Evolutionary conservation across 2,329 filamentous ascomycete genomes (phyloP), one percentile per base, ranked within the genome.

Genomic region (Talaromyces sp.): DNA sequence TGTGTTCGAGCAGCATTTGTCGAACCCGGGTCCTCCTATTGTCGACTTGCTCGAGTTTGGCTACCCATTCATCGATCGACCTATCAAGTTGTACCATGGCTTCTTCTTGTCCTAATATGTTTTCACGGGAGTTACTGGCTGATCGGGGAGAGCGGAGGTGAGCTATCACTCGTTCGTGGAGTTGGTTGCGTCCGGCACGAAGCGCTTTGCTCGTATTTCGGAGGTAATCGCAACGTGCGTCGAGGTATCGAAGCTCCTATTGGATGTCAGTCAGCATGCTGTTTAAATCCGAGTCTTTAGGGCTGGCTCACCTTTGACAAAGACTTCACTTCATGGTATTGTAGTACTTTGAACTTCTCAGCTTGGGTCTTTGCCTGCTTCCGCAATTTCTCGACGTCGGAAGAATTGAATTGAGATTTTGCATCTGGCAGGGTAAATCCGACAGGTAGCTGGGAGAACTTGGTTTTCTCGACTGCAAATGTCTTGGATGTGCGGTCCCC

Each of bases 1-100:
- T 88, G 72, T 94, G 91, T 77, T 94, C 90, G 3, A 94, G 84
- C 13, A 94, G 81, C 81, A 93, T 94, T 74, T 93, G 90, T 43
- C 90, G 86, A 52, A 94, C 87, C 7, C 89, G 84, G 17, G 87
- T 89, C 47, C 90, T 87, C 72, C 91, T 84, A 73, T 93, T 92
- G 76, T 94, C 91, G 10, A 90, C 89, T 68, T 89, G 85, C 73
- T 93, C 91, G n/a, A 93, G 84, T 79, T 93, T 93, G 70, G 80
- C 83, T 58, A 91, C 87, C 89, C 91, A 93, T 73, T 92, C 90
- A 71, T 93, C 91, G 68, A 94, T 93, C 2, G 89, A 90, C 17
- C 84, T 80, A 73, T 94, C 90, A 7, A 94, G 84, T 74, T 93
- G 90, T 1, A 88, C 86, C 11, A 94, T 82, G 1, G 90, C 89